Evolutionary conservation across 306 rosid genomes (phyloP).

Genomic region (Vicia sativa): DNA sequence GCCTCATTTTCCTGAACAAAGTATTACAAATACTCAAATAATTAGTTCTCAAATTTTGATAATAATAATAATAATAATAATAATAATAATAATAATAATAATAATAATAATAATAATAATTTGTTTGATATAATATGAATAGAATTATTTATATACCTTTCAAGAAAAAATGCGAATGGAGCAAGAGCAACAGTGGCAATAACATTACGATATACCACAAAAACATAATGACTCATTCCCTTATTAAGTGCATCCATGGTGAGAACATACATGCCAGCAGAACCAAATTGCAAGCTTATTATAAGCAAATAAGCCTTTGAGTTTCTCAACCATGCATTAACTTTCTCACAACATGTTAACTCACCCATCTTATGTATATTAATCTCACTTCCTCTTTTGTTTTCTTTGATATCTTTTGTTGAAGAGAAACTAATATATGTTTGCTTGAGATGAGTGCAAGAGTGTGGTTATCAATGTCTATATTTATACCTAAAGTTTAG

Average conservation of each 20-base stretch:
- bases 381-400: constrained; percentile 6
- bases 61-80: too few relatives aligned
- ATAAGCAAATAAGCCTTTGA: constrained; percentile 63
- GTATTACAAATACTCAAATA: neutral
- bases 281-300: constrained; percentile 75
- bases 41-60: too few relatives aligned
- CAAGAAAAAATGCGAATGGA: constrained; percentile 79
- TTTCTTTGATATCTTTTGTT: neutral
- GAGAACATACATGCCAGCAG: constrained; percentile 82
- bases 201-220: constrained; percentile 74
- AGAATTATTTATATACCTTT: constrained; percentile 48
- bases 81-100: too few relatives aligned
- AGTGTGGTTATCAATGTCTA: constrained; percentile 4
- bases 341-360: constrained; percentile 27
- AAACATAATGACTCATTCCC: constrained; percentile 81
- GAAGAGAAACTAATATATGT: constrained; percentile 6
- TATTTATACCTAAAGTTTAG: constrained; percentile 35
- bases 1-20: constrained; percentile 69
- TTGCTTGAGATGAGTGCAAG: constrained; percentile 30
- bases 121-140: too few relatives aligned
- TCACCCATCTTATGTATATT: constrained; percentile 5
- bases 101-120: too few relatives aligned
- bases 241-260: constrained; percentile 67
- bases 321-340: constrained; percentile 11
- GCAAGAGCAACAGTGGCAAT: constrained; percentile 67